These are phyloP conservation scores for Elsinoe fawcettii DNA, from an alignment of 2,329 filamentous ascomycete species.

Conservation along the genomic window DNA sequence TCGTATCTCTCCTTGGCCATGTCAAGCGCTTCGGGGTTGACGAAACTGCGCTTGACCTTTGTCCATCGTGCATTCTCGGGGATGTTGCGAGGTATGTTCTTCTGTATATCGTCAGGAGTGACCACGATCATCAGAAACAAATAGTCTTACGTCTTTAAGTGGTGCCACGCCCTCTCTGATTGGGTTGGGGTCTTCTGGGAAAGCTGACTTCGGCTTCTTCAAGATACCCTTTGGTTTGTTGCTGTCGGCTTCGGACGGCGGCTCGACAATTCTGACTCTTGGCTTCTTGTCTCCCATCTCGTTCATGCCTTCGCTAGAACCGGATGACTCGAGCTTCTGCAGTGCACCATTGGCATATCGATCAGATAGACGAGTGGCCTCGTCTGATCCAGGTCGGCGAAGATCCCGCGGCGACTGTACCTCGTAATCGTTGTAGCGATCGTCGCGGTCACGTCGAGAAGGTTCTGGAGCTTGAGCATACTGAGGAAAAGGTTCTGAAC, in stretches of 20 bases:
- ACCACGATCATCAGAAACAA: neutral
- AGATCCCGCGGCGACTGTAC: constrained; percentile 21
- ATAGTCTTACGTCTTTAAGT: constrained; percentile 59
- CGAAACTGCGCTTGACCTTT: constrained; percentile 78
- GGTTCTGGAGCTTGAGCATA: neutral
- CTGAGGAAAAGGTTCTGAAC: neutral
- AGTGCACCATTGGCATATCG: constrained; percentile 4
- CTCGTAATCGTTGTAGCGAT: constrained; percentile 26
- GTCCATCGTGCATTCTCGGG: constrained; percentile 77
- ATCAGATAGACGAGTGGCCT: neutral
- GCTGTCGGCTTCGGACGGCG: constrained; percentile 54
- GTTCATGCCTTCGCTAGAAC: constrained; percentile 14
- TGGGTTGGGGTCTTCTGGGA: constrained; percentile 78
- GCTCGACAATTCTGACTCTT: constrained; percentile 58
- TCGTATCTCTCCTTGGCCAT: constrained; percentile 87
- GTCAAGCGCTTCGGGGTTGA: constrained; percentile 81
- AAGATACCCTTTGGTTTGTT: constrained; percentile 72
- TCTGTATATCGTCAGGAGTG: neutral
- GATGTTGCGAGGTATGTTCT: constrained; percentile 26
- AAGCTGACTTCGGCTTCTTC: constrained; percentile 70
- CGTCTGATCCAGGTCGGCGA: constrained; percentile 6
- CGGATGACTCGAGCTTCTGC: constrained; percentile 6
- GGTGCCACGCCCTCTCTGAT: constrained; percentile 85
- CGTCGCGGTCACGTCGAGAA: constrained; percentile 16
- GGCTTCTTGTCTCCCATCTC: constrained; percentile 24